These are phyloP conservation scores for Candida patagonica DNA, from an alignment of 805 yeast genomes.

Conservation along the genomic window DNA sequence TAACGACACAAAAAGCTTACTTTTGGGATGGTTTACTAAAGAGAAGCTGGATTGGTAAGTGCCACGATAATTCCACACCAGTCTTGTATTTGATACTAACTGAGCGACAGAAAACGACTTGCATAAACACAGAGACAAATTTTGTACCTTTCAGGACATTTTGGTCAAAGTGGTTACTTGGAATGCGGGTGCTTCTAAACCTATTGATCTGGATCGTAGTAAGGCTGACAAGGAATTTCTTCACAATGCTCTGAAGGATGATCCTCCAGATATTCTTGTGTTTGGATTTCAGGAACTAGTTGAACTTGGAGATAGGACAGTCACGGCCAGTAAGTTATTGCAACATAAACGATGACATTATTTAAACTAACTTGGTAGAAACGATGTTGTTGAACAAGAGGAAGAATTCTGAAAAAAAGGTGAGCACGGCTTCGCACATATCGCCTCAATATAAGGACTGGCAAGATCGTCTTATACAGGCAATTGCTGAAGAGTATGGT, in stretches of 20 bases:
- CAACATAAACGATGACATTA: neutral
- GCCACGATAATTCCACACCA: neutral
- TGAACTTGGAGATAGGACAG: conserved; percentile 77
- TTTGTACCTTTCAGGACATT: conserved; percentile 20
- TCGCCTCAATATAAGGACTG: conserved; percentile 25
- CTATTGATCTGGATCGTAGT: conserved; percentile 22
- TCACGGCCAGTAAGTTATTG: conserved; percentile 47
- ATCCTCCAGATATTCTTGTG: conserved; percentile 57
- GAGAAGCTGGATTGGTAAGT: conserved; percentile 25
- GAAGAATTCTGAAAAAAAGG: conserved; percentile 39
- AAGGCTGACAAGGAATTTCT: conserved; percentile 16
- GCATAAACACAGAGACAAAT: conserved; percentile 21
- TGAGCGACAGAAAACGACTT: conserved; percentile 17
- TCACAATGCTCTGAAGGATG: conserved; percentile 7
- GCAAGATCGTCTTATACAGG: conserved; percentile 24
- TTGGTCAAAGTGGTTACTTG: conserved; percentile 30
- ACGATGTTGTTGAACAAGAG: conserved; percentile 36
- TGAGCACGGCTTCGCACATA: conserved; percentile 25
- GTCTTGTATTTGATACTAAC: neutral
- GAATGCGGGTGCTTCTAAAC: conserved; percentile 34
- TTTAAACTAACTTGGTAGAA: neutral
- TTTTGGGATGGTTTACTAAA: conserved; percentile 29
- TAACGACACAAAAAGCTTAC: conserved; percentile 15
- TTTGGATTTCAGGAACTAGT: conserved; percentile 87
- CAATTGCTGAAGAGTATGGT: conserved; percentile 20